These are phyloP conservation scores for Marchantia paleacea DNA, from an alignment of 225 moss, liverwort and hornwort species.

Conservation along the genomic window DNA sequence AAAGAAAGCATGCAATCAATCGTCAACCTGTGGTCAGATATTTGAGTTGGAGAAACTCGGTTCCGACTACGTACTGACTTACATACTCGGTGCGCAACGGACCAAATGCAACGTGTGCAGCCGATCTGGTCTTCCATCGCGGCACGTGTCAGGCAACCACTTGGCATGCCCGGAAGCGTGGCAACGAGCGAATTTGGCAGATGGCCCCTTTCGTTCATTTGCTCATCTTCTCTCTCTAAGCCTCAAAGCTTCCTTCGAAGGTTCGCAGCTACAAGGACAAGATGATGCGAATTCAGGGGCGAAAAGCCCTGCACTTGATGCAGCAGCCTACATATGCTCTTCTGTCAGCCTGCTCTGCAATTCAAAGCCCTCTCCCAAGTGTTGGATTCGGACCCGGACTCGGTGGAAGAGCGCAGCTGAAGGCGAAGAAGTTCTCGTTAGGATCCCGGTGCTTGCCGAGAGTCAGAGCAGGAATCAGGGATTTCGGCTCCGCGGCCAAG, in stretches of 20 bases:
- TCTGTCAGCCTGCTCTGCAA: not conserved
- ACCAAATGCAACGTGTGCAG: too few species aligned
- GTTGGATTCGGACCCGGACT: not conserved
- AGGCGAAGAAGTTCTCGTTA: not conserved
- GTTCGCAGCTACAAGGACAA: not conserved
- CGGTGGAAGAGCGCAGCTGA: not conserved
- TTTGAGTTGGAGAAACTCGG: too few species aligned
- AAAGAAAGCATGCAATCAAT: too few species aligned
- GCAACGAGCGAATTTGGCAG: not conserved
- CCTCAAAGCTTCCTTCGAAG: not conserved
- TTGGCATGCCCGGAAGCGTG: not conserved
- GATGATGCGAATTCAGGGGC: not conserved
- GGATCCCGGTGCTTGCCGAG: not conserved
- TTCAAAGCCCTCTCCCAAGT: not conserved
- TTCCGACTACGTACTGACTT: too few species aligned
- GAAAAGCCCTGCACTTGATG: not conserved
- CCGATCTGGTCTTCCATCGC: too few species aligned
- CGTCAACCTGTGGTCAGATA: too few species aligned
- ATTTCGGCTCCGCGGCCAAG: slow-evolving; percentile 15
- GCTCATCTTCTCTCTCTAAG: too few species aligned
- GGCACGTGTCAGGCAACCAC: not conserved
- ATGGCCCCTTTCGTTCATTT: not conserved
- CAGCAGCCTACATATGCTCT: not conserved
- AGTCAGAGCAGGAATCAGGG: not conserved
- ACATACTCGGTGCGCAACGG: too few species aligned